Base-by-base conservation (phyloP, 148 eudicot species). In the Cornus kousa region DNA sequence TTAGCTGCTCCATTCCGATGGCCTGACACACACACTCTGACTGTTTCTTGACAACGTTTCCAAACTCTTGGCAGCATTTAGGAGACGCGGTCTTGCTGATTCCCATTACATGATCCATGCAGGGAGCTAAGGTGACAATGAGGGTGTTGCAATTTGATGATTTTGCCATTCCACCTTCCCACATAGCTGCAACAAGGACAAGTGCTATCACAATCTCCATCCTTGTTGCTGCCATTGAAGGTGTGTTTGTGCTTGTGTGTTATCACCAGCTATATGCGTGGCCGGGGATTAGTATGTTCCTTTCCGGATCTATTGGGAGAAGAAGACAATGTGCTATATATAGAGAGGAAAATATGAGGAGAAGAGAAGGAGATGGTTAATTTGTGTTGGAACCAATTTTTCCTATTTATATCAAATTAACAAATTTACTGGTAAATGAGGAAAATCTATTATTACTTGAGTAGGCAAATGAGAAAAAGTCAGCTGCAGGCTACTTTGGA, bases 1-100 rank as follows among this genome's bases (percentile, higher is more conserved):
- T 1, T 39, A 22, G 60, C 78, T 3, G 85, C 84, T 19, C 86
- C 84, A 70, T 77, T 85, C 7, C 5, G 13, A 91, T 81, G 39
- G 86, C 84, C 72, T 83, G 70, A 76, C 92, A 91, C 19, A 91
- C 85, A 77, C 95, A 91, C 74, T 82, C 72, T 57, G 93, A 90
- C 72, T 88, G 86, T 59, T 88, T 77, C 64, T 83, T 74, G 2
- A 88, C 89, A 3, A 89, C 87, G 19, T 57, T 87, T 31, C 82
- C 59, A 5, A 83, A 75, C 43, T 83, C 83, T 10, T 68, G 40
- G 82, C 86, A 83, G 72, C 86, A 83, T 19, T 50, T 76, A 67
- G 83, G 20, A 32, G 86, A 80, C 14, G 86, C 83, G 32, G 32
- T 73, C 19, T 83, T 72, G 17, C 80, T 67, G 37, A 76, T 80